Percentiles rank a stretch among this genome's conserved stretches.
Conservation (phyloP, 2,329 filamentous ascomycete genomes). For the Botrytis tulipae region DNA sequence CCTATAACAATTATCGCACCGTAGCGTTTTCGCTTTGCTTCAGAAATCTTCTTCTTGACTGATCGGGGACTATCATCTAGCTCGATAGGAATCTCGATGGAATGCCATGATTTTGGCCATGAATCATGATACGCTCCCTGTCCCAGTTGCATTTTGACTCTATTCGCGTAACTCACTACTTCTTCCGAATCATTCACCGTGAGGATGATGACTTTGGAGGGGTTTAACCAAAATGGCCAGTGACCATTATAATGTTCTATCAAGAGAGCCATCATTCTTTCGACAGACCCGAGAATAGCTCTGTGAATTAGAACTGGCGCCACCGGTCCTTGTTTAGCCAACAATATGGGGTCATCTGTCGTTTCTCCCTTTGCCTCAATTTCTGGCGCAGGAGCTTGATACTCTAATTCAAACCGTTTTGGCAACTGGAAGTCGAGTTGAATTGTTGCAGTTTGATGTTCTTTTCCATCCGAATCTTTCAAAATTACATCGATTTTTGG, state of each 20-base stretch:
- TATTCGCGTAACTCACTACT: constrained; percentile 34
- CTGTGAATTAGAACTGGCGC: constrained; percentile 80
- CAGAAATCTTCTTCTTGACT: constrained; percentile 66
- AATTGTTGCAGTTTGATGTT: constrained; percentile 85
- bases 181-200: constrained; percentile 61
- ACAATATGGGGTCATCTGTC: constrained; percentile 48
- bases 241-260: constrained; percentile 79
- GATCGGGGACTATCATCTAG: constrained; percentile 63
- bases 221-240: constrained; percentile 89
- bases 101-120: constrained; percentile 26
- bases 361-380: constrained; percentile 53
- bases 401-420: constrained; percentile 74
- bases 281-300: constrained; percentile 79
- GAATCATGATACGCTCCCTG: constrained; percentile 21
- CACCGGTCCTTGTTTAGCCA: constrained; percentile 57
- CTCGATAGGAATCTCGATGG: constrained; percentile 57
- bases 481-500: constrained; percentile 89
- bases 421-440: constrained; percentile 90
- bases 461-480: constrained; percentile 75
- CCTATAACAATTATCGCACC: constrained; percentile 73
- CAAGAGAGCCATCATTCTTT: constrained; percentile 79
- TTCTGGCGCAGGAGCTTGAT: constrained; percentile 66
- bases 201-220: constrained; percentile 71
- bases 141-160: constrained; percentile 19
- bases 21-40: constrained; percentile 71